These are phyloP conservation scores for Ceratocystis colombiana DNA, from an alignment of 2,329 filamentous ascomycete species.

Conservation along the genomic window DNA sequence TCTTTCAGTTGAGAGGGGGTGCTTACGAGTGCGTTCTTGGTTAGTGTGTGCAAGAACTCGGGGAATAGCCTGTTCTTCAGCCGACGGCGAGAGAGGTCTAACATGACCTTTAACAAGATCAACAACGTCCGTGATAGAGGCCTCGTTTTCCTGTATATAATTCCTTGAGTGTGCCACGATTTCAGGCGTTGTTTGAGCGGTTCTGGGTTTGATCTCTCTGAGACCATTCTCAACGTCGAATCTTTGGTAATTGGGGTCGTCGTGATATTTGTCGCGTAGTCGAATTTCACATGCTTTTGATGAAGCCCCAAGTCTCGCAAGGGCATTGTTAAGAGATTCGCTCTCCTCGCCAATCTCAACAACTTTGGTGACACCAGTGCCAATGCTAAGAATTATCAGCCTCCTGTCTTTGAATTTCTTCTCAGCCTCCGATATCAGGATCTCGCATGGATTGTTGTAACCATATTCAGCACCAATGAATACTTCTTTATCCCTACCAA, in stretches of 20 bases:
- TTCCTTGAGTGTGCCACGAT: no score
- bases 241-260: constrained; percentile 27
- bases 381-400: constrained; percentile 29
- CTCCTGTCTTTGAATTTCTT: no score
- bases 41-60: rapidly evolving
- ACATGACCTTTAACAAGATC: no score
- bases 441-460: constrained; percentile 32
- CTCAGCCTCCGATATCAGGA: constrained; percentile 30
- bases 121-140: rapidly evolving
- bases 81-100: rapidly evolving
- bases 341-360: constrained; percentile 20
- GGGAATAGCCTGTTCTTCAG: no score
- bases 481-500: constrained; percentile 26
- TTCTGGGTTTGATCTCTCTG: no score
- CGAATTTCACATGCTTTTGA: background rate
- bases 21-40: no score
- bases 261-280: constrained; percentile 26
- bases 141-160: no score
- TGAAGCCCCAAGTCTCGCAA: background rate
- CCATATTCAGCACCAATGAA: constrained; percentile 32
- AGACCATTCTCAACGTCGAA: constrained; percentile 31
- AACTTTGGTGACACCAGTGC: constrained; percentile 29
- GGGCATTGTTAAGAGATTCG: rapidly evolving
- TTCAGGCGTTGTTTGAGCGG: rapidly evolving
- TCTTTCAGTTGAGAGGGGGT: no score